Base-by-base conservation (phyloP, 257 asterid genomes). In the Catharanthus roseus region DNA sequence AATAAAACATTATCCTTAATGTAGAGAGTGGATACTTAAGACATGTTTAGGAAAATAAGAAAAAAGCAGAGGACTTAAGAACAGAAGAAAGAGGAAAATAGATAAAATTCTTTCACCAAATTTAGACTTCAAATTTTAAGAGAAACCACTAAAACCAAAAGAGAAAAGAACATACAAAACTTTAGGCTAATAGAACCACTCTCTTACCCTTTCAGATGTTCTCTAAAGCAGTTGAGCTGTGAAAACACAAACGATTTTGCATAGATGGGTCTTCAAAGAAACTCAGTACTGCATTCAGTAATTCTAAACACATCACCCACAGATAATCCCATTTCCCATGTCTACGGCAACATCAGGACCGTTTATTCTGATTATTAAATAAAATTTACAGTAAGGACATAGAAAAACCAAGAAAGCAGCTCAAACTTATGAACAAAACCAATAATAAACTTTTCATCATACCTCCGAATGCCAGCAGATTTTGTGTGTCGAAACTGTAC, bases 401-500 rank as follows among this genome's bases (percentile, higher is more conserved):
- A 75, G 60, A n/a, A 21, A 23, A 42, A 75, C 12, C n/a, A 19
- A 18, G 4, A 24, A 54, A 12, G 42, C 7, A 45, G 58, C 10
- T 36, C 26, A 33, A 16, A 38, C 24, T 49, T 24, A 38, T 23
- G 21, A 47, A 29, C 33, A 28, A 75, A 26, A 45, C 11, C 56
- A 69, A 19, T n/a, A 45, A 49, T 0, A 21, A 50, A 51, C 5
- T 63, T 38, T 19, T 29, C 4, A 65, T 49, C 56, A 54, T 62
- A 72, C 81, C 73, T 53, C 73, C 34, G 47, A 34, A 16, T 23
- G 18, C 61, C 61, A 24, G 58, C 62, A 3, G 24, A 65, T 31
- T 18, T 50, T 42, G 69, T 47, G 74, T 64, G 77, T 50, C 61
- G 64, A 57, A 75, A 68, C 44, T 55, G 65, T 47, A 80, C 29